Evolutionary conservation across 768 basidiomycete genomes (phyloP), one percentile per base, ranked within the genome.

Genomic region (Hortiboletus flavorubellus): DNA sequence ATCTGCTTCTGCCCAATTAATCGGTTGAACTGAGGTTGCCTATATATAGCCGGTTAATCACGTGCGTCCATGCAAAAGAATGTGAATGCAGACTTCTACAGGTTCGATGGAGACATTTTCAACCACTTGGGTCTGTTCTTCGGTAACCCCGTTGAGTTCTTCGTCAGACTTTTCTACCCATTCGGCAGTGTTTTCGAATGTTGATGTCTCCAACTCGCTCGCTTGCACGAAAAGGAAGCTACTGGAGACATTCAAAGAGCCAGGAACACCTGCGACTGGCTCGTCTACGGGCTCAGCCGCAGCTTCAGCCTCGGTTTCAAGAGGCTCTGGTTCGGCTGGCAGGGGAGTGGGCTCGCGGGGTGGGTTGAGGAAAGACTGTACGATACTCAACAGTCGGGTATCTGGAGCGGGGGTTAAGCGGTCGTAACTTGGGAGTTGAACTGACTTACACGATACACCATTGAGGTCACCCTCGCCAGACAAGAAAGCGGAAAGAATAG

Each of bases 181-280:
- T 64, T 85, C 84, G 8, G 74, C 75, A 30, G 65, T 75, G 21
- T 81, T 75, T 53, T 85, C 83, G 34, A 82, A 79, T 11, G 76
- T 63, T 21, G 78, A 45, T 0, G 76, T 67, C 57, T 89, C 89
- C 35, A 91, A 76, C 63, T 92, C 90, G 68, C 89, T 91, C 54
- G 80, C 86, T 69, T 90, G 85, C 75, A 93, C 87, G 70, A 92
- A 93, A 64, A 81, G 82, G 78, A 91, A 86, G 70, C 84, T 81
- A 52, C 78, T 77, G 0, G 84, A 74, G 71, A 66, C 60, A 70
- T 69, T 62, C 71, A 64, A 46, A 58, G 62, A 42, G 29, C 67
- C 68, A 14, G 81, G 75, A 42, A 81, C 70, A 52, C 73, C 79
- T 46, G 74, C 70, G 37, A 79, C 75, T 31, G 68, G 59, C 42